phyloP scores from a whole-genome alignment of 371 early-diverging fungal species.

The Circinella umbellata region DNA sequence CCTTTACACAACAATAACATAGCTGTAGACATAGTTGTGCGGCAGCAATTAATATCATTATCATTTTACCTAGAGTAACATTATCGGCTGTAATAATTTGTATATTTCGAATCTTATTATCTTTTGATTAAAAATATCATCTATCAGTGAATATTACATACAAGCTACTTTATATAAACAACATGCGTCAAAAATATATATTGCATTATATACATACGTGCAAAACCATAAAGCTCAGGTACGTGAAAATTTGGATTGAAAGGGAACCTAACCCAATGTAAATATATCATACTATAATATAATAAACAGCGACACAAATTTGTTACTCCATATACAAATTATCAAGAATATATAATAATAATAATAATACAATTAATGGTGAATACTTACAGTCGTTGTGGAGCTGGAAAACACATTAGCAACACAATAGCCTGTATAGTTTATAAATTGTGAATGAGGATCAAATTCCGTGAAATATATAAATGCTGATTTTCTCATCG shows the following conservation, averaged over 20 bases:
- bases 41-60: no score
- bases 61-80: conserved; percentile 39
- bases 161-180: no score
- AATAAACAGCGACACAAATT: neutral
- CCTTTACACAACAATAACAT: neutral
- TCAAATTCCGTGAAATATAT: neutral
- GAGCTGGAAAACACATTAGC: conserved; percentile 35
- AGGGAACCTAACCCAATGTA: conserved; percentile 44
- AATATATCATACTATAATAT: conserved; percentile 38
- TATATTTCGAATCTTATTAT: conserved; percentile 42
- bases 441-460: neutral
- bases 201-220: conserved; percentile 47
- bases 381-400: conserved; percentile 39
- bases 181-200: neutral
- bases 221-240: conserved; percentile 52
- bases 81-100: conserved; percentile 43
- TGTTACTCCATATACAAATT: neutral
- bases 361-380: no score
- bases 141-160: neutral
- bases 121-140: conserved; percentile 15
- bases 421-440: conserved; percentile 29
- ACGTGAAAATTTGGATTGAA: conserved; percentile 26
- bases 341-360: no score
- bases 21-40: no score
- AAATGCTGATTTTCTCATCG: no score